phyloP scores from a whole-genome alignment of 2,329 filamentous ascomycete species.

The Amauroascus niger region DNA sequence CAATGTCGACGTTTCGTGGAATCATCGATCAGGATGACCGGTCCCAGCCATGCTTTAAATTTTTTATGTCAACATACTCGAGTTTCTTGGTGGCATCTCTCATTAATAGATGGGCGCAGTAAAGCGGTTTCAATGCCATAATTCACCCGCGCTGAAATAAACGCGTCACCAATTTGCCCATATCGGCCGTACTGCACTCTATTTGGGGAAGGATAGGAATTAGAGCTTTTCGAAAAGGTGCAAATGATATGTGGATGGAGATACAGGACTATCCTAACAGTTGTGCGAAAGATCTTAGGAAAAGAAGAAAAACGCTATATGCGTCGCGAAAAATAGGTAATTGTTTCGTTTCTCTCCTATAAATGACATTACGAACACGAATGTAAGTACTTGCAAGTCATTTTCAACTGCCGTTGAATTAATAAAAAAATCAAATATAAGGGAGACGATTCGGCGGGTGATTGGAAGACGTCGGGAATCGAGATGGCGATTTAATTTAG shows the following conservation, averaged over 20 bases:
- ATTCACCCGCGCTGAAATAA: too few species aligned
- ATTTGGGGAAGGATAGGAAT: not conserved
- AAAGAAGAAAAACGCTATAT: not conserved
- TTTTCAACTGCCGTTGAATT: not conserved
- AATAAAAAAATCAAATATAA: not conserved
- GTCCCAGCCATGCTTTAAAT: too few species aligned
- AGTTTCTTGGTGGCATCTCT: too few species aligned
- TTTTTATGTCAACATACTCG: too few species aligned
- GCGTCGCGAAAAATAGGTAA: not conserved
- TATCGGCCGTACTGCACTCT: too few species aligned
- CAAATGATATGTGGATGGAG: not conserved
- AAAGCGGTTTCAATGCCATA: too few species aligned
- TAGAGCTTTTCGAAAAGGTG: not conserved
- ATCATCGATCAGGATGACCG: too few species aligned
- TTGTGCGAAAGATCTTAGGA: slow-evolving; percentile 1
- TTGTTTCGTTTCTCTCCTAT: not conserved
- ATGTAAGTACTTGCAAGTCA: not conserved
- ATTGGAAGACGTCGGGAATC: too few species aligned
- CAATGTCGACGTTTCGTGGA: too few species aligned
- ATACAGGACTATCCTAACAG: slow-evolving; percentile 10
- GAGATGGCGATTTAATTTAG: slow-evolving; percentile 56
- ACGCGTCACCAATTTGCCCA: too few species aligned
- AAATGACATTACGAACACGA: not conserved
- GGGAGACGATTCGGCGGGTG: not conserved
- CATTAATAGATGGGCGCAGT: too few species aligned